phyloP scores from a whole-genome alignment of 1,284 basidiomycete species.

The Stereum hirsutum region DNA sequence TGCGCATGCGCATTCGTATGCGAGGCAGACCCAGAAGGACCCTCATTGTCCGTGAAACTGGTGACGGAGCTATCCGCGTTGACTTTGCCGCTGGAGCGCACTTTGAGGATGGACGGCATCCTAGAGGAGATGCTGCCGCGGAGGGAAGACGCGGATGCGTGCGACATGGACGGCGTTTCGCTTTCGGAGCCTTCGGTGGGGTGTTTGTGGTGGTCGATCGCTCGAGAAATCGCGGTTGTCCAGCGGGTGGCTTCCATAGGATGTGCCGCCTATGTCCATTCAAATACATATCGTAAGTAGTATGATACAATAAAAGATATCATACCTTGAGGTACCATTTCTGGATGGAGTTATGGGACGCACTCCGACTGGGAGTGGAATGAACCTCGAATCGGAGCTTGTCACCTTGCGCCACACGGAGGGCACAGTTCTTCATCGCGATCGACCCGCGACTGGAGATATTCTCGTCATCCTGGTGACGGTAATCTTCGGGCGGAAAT shows the following conservation, averaged over 20 bases:
- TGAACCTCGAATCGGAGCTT: conserved; percentile 81
- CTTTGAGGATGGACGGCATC: not conserved
- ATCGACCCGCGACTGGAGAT: conserved; percentile 85
- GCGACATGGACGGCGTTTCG: conserved; percentile 18
- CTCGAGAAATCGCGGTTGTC: conserved; percentile 67
- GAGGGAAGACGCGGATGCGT: conserved; percentile 4
- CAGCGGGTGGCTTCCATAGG: conserved; percentile 86
- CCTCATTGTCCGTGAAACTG: conserved; percentile 12
- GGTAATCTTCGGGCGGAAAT: conserved; percentile 55
- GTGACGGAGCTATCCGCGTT: conserved; percentile 11
- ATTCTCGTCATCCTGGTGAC: conserved; percentile 87
- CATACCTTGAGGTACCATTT: conserved; percentile 90
- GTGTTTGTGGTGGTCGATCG: conserved; percentile 56
- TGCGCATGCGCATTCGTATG: conserved; percentile 4
- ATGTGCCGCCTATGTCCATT: too few relatives aligned
- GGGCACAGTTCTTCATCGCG: conserved; percentile 72
- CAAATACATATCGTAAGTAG: too few relatives aligned
- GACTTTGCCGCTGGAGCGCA: conserved; percentile 3
- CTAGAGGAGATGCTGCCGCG: conserved; percentile 6
- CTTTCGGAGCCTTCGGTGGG: conserved; percentile 20
- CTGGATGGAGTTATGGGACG: conserved; percentile 40
- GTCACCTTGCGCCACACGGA: conserved; percentile 47
- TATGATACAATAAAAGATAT: too few relatives aligned
- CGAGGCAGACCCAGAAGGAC: not conserved
- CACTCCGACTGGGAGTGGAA: conserved; percentile 44